These are phyloP conservation scores for Amphirosellinia nigrospora DNA, from an alignment of 495 filamentous ascomycete genomes.

Conservation along the genomic window DNA sequence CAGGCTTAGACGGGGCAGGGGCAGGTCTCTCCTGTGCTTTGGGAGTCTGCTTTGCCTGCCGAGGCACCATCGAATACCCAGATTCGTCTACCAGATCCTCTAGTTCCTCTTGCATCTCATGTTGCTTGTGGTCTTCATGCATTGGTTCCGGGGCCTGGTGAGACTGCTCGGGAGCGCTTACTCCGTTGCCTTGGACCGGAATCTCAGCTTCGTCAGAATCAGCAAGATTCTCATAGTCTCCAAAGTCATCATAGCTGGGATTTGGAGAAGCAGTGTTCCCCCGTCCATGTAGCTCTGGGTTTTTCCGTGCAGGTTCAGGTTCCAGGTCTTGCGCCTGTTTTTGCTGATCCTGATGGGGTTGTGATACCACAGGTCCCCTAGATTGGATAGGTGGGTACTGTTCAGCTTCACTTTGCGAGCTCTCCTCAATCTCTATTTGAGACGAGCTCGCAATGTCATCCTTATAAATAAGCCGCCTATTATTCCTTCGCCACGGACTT, in stretches of 20 bases:
- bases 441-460: constrained; percentile 40
- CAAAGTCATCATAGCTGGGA: constrained; percentile 16
- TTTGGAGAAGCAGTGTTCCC: constrained; percentile 4
- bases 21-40: constrained; percentile 34
- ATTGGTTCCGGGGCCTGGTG: background rate
- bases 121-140: constrained; percentile 3
- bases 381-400: constrained; percentile 19
- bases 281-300: background rate
- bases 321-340: background rate
- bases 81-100: constrained; percentile 24
- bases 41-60: constrained; percentile 27
- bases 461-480: constrained; percentile 38
- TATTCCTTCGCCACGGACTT: constrained; percentile 51
- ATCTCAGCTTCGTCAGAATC: constrained; percentile 11
- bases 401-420: constrained; percentile 36
- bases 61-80: constrained; percentile 44
- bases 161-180: background rate
- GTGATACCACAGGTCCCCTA: constrained; percentile 7
- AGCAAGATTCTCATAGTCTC: constrained; percentile 13
- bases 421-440: constrained; percentile 46
- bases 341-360: constrained; percentile 4
- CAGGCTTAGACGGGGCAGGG: constrained; percentile 28
- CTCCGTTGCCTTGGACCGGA: background rate
- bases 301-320: constrained; percentile 2
- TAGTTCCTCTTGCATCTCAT: background rate